Conservation (phyloP, 2,329 filamentous ascomycete species). For the Thelonectria olida region DNA sequence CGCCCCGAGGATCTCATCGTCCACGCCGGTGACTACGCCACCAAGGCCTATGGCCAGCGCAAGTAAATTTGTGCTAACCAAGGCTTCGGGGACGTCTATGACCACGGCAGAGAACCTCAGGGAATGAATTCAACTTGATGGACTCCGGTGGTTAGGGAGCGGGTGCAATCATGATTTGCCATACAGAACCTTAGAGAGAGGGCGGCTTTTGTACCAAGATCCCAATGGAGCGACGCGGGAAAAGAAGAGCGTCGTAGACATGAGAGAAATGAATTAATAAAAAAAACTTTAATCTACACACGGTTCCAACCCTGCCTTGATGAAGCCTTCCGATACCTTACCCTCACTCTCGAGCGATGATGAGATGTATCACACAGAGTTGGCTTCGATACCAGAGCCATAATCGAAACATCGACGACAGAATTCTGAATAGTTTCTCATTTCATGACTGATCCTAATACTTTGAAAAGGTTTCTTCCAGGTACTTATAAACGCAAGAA, state of each 20-base stretch:
- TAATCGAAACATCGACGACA: no score
- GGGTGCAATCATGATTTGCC: conserved; percentile 4
- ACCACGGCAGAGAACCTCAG: neutral
- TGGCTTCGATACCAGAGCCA: no score
- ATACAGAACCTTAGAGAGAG: neutral
- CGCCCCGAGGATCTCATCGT: conserved; percentile 91
- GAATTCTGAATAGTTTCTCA: no score
- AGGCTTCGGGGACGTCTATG: neutral
- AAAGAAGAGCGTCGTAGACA: conserved; percentile 4
- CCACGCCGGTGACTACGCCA: conserved; percentile 89
- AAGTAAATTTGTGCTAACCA: conserved; percentile 30
- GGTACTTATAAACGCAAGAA: no score
- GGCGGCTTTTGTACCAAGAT: conserved; percentile 1
- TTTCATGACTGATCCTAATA: no score
- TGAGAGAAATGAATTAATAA: conserved; percentile 14
- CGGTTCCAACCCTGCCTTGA: neutral
- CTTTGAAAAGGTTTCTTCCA: no score
- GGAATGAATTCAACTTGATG: neutral
- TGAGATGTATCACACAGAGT: no score
- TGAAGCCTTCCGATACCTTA: neutral
- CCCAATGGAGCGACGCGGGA: neutral
- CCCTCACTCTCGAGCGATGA: no score
- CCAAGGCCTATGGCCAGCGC: conserved; percentile 89
- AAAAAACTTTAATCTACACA: neutral
- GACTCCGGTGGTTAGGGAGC: neutral